Conservation (phyloP, 306 rosid genomes). For the Prunus mira region DNA sequence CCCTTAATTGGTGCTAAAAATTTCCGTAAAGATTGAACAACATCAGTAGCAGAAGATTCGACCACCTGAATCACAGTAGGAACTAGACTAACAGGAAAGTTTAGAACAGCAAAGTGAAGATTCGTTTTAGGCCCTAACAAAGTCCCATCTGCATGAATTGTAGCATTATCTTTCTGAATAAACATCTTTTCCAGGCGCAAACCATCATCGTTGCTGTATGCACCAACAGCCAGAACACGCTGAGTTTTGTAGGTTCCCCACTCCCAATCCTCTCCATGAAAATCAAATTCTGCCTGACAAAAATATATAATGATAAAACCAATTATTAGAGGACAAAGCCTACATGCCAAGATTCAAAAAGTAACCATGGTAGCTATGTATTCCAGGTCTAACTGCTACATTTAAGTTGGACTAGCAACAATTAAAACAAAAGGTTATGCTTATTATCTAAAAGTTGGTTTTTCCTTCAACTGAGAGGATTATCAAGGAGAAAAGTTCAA, state of each 20-base stretch:
- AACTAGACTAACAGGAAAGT: slow-evolving; percentile 84
- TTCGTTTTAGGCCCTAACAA: slow-evolving; percentile 78
- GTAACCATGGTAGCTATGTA: not conserved
- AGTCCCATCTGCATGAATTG: slow-evolving; percentile 94
- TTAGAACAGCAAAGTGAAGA: slow-evolving; percentile 91
- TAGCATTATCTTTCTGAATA: slow-evolving; percentile 88
- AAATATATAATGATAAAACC: slow-evolving; percentile 22
- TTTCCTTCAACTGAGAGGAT: slow-evolving; percentile 8
- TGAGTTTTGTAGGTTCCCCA: slow-evolving; percentile 94
- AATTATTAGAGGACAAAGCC: slow-evolving; percentile 24
- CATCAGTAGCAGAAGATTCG: slow-evolving; percentile 75
- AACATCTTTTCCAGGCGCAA: slow-evolving; percentile 64
- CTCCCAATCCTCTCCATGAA: slow-evolving; percentile 97
- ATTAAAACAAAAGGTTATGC: not conserved
- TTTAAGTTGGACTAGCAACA: not conserved
- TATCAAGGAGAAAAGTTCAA: not conserved
- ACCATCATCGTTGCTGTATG: slow-evolving; percentile 78
- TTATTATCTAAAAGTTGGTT: not conserved
- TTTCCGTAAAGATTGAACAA: slow-evolving; percentile 63
- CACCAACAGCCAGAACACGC: slow-evolving; percentile 73
- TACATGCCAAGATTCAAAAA: slow-evolving; percentile 18
- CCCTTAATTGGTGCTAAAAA: slow-evolving; percentile 77
- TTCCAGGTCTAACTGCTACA: not conserved
- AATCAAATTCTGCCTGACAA: slow-evolving; percentile 83
- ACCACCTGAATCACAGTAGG: slow-evolving; percentile 78